Conservation (phyloP, 305 asterid species). For the Plantago lanceolata region DNA sequence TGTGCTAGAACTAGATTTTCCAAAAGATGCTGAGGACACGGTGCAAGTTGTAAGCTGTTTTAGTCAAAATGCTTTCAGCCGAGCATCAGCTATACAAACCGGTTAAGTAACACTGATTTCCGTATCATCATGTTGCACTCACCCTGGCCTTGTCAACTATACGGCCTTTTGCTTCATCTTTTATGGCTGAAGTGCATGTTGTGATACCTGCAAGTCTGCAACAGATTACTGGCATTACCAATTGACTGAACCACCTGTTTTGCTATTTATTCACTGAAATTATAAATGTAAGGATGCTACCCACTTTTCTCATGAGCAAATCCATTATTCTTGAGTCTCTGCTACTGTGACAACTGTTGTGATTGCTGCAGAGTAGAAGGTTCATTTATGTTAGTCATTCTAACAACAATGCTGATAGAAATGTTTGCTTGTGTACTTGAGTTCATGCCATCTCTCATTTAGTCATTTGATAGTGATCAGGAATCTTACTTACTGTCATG, state of each 20-base stretch:
- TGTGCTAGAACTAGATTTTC: too few relatives aligned
- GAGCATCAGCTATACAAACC: not conserved
- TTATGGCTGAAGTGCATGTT: conserved; percentile 77
- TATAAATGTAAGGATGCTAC: conserved; percentile 4
- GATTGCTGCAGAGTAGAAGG: conserved; percentile 41
- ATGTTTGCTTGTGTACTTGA: not conserved
- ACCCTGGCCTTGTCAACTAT: conserved; percentile 75
- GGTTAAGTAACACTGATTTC: too few relatives aligned
- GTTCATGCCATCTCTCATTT: too few relatives aligned
- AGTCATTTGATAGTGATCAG: too few relatives aligned
- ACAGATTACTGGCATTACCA: conserved; percentile 6
- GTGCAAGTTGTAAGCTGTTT: too few relatives aligned
- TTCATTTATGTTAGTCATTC: not conserved
- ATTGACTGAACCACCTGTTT: not conserved
- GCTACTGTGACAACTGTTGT: conserved; percentile 79
- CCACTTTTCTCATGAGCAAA: conserved; percentile 70
- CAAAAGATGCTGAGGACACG: too few relatives aligned
- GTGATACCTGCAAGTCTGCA: conserved; percentile 49
- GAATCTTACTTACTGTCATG: too few relatives aligned
- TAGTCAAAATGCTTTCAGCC: not conserved
- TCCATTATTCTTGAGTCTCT: conserved; percentile 75
- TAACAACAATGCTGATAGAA: not conserved
- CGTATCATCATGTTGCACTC: not conserved
- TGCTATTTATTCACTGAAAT: not conserved
- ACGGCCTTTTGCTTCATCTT: conserved; percentile 63